Conservation (phyloP, 176 grass and related monocot genomes). For the Oryza longistaminata region DNA sequence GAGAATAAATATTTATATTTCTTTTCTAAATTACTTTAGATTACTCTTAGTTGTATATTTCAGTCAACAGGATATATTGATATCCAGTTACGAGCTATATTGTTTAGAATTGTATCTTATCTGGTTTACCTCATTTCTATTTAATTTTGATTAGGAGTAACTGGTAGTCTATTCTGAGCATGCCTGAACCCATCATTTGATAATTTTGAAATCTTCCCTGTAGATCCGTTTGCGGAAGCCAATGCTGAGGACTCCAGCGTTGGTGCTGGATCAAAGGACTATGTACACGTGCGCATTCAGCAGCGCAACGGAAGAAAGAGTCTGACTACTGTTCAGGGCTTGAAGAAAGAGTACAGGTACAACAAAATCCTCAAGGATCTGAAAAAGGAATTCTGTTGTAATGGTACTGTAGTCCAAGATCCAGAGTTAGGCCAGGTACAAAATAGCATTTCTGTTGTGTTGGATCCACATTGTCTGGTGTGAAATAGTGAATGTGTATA, state of each 20-base stretch:
- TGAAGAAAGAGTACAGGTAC: constrained; percentile 76
- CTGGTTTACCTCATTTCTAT: too few species aligned
- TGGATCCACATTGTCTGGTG: too few species aligned
- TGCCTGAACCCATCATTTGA: background rate
- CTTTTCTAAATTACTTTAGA: background rate
- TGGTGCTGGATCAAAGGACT: constrained; percentile 64
- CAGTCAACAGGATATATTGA: background rate
- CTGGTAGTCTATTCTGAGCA: constrained; percentile 14
- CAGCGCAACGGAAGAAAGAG: constrained; percentile 85
- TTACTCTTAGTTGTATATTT: background rate
- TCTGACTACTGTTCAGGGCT: constrained; percentile 73
- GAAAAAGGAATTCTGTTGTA: constrained; percentile 84
- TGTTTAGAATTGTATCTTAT: background rate
- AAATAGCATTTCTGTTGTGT: too few species aligned
- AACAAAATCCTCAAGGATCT: constrained; percentile 89
- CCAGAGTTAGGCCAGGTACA: constrained; percentile 68
- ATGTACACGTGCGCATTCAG: constrained; percentile 85
- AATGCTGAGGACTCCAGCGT: constrained; percentile 75
- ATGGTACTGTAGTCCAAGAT: constrained; percentile 82
- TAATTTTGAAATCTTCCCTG: background rate
- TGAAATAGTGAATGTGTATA: too few species aligned
- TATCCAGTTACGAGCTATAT: background rate
- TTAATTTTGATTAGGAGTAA: background rate
- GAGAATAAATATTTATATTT: background rate
- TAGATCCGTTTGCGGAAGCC: constrained; percentile 77